A percentile compares a stretch with the other conserved stretches of the same genome.
Conservation (phyloP, 176 grass and related monocot genomes). For the Bolboschoenus planiculmis region DNA sequence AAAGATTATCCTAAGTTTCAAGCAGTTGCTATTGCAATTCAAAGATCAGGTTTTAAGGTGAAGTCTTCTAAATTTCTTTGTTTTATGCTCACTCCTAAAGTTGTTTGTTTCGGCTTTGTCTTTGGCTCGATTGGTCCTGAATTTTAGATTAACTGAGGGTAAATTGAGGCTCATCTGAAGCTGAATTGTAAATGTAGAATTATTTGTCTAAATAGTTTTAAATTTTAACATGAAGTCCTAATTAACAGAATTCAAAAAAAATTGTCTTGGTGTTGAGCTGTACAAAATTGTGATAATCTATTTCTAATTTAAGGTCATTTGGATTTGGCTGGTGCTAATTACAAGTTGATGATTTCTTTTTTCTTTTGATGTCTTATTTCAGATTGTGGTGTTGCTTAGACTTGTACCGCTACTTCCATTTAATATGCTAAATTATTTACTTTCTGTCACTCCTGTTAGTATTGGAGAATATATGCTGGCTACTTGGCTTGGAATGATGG, state of each 20-base stretch:
- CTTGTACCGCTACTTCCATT: constrained; percentile 96
- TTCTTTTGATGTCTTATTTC: constrained; percentile 26
- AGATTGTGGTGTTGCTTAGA: constrained; percentile 90
- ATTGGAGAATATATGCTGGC: constrained; percentile 96
- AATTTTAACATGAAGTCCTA: not conserved
- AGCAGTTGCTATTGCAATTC: constrained; percentile 94
- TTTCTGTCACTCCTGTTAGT: constrained; percentile 98
- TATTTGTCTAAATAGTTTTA: not conserved
- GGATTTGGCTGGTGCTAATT: not conserved
- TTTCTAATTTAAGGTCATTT: not conserved
- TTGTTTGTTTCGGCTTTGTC: not conserved
- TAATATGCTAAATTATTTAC: constrained; percentile 99
- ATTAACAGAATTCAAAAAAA: not conserved
- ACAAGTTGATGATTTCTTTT: constrained; percentile 15
- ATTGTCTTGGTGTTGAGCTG: constrained; percentile 6
- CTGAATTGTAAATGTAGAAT: not conserved
- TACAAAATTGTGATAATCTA: not conserved
- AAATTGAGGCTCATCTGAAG: not conserved
- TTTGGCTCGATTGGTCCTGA: not conserved
- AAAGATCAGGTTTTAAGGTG: constrained; percentile 99
- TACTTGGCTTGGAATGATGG: constrained; percentile 99
- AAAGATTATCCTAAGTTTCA: constrained; percentile 96
- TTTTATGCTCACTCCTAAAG: not conserved
- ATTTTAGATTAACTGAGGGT: not conserved
- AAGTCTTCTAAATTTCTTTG: constrained; percentile 6